Conservation (phyloP, 2,329 filamentous ascomycete species). For the Geosmithia morbida region DNA sequence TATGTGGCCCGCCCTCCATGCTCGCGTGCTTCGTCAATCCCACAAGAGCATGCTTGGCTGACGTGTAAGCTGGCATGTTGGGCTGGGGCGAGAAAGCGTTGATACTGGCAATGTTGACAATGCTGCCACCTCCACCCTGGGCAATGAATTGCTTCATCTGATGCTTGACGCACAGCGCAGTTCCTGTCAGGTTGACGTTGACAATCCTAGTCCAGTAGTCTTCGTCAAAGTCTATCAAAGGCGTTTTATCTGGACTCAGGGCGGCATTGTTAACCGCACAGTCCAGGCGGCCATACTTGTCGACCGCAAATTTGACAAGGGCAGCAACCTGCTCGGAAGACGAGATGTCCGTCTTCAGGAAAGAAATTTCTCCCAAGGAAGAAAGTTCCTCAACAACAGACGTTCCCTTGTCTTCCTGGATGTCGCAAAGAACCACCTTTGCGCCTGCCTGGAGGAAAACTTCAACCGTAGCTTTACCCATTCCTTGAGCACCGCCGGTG, state of each 20-base stretch:
- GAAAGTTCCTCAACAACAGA: conserved; percentile 6
- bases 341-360: conserved; percentile 7
- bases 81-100: conserved; percentile 10
- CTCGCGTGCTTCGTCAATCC: conserved; percentile 21
- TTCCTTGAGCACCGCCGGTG: conserved; percentile 15
- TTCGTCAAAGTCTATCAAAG: conserved; percentile 7
- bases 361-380: conserved; percentile 5
- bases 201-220: conserved; percentile 7
- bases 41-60: conserved; percentile 22
- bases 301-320: conserved; percentile 7
- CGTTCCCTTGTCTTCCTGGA: conserved; percentile 7
- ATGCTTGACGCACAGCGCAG: conserved; percentile 8
- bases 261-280: conserved; percentile 8
- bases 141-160: conserved; percentile 10
- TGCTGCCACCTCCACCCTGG: conserved; percentile 17
- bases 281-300: conserved; percentile 6
- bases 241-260: conserved; percentile 6
- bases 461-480: conserved; percentile 15
- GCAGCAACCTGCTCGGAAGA: conserved; percentile 5
- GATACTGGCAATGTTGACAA: conserved; percentile 27
- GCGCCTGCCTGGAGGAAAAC: conserved; percentile 16
- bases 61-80: conserved; percentile 14
- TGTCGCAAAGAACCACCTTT: conserved; percentile 16
- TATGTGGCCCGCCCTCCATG: conserved; percentile 18
- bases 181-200: conserved; percentile 8